Base-by-base conservation (phyloP, 139 green algal species). In the Ettlia oleoabundans region DNA sequence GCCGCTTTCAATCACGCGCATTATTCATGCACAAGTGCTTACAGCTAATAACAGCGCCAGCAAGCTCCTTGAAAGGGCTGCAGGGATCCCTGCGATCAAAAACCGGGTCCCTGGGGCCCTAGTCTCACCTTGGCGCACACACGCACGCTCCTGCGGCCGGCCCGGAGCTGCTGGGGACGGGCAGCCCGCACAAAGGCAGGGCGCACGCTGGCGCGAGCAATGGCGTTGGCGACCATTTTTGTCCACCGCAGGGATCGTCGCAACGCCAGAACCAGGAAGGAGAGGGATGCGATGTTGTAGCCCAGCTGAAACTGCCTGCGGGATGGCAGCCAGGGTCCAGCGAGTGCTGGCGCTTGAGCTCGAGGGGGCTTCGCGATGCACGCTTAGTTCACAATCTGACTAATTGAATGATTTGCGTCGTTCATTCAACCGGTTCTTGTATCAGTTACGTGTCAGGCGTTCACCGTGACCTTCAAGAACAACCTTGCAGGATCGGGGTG, bases 51-150 rank as follows among this genome's bases (percentile, higher is more conserved):
- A 5, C 28, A 15, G 55, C 18, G 55, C 55, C 30, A n/a, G 21
- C 28, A 28, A n/a, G 18, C 18, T 22, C 18, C 30, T 22, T n/a
- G 55, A 5, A 9, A 22, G 9, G 18, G 55, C 55, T 3, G 19
- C 21, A 13, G 35, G 7, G 65, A 24, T 3, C 4, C 32, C 33
- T 43, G 32, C 35, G 65, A 72, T 41, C 65, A 35, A 47, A 47
- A 26, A n/a, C 37, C 0, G 1, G 21, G 8, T 21, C 65, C 21
- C 65, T 33, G 9, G 13, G 21, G 13, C 35, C 7, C 65, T 24
- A 19, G 26, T 35, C 65, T 47, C 35, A 72, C 65, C 65, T 72
- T 72, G 65, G 65, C 65, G 35, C 65, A 72, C 65, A 72, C 65
- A 5, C 65, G 65, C 33, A 72, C 15, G 35, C 33, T 51, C 28